A percentile compares a stretch with the other conserved stretches of the same genome.
Evolutionary conservation across 225 moss, liverwort and hornwort genomes (phyloP).

Genomic region (Bryum argenteum): DNA sequence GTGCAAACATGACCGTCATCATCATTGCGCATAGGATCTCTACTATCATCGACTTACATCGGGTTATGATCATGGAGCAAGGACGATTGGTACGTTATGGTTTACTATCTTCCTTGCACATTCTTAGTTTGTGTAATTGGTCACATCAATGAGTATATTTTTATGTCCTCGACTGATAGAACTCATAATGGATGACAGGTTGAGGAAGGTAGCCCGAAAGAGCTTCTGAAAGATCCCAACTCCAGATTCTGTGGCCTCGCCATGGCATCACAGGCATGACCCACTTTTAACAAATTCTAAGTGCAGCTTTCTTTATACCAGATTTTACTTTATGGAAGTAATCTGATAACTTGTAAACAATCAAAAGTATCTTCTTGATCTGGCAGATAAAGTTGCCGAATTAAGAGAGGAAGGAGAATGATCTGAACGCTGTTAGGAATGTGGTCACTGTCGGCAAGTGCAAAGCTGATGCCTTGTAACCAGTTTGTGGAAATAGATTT

Average conservation of each 20-base stretch:
- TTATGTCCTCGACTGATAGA: neutral
- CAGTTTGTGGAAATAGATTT: neutral
- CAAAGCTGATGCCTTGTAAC: slow-evolving; percentile 5
- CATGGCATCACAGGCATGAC: slow-evolving; percentile 48
- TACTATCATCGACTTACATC: slow-evolving; percentile 73
- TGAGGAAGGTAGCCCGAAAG: slow-evolving; percentile 79
- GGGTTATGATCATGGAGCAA: slow-evolving; percentile 84
- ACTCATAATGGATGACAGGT: slow-evolving; percentile 49
- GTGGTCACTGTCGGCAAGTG: slow-evolving; percentile 5
- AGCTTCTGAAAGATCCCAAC: slow-evolving; percentile 53
- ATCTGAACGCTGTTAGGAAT: neutral
- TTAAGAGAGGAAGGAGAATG: neutral
- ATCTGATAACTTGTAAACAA: too few species aligned
- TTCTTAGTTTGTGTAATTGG: slow-evolving; percentile 6
- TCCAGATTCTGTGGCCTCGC: slow-evolving; percentile 87
- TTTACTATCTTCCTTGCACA: slow-evolving; percentile 10
- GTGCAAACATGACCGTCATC: slow-evolving; percentile 82
- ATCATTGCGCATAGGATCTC: slow-evolving; percentile 93
- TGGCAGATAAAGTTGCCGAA: slow-evolving; percentile 5
- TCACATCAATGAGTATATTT: neutral
- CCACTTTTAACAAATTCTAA: slow-evolving; percentile 12
- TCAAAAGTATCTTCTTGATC: too few species aligned
- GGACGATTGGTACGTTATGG: slow-evolving; percentile 66
- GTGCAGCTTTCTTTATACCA: neutral
- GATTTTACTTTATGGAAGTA: neutral